Percentiles rank a stretch among this genome's conserved stretches.
These are phyloP conservation scores for Trametes versicolor DNA, from an alignment of 1,284 basidiomycete species.

Conservation along the genomic window DNA sequence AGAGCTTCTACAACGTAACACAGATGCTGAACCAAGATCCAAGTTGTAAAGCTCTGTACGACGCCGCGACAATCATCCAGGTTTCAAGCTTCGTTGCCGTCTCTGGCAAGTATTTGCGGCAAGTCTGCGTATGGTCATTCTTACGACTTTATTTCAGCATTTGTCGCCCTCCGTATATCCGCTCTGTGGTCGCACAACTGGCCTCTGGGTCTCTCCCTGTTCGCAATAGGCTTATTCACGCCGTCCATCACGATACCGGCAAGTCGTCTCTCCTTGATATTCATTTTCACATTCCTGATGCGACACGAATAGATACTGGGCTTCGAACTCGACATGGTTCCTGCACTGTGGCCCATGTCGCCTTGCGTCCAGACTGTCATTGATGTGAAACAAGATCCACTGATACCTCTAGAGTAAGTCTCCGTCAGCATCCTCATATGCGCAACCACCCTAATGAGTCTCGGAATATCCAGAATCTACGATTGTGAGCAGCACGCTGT, in stretches of 20 bases:
- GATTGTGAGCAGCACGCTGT: not conserved
- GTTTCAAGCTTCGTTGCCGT: not conserved
- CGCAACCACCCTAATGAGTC: not conserved
- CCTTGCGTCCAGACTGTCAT: slow-evolving; percentile 4
- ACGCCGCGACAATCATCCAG: not conserved
- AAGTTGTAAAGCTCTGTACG: slow-evolving; percentile 2
- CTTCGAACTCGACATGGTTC: not conserved
- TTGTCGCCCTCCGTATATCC: slow-evolving; percentile 9
- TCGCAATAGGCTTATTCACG: slow-evolving; percentile 4
- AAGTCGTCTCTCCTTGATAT: not conserved
- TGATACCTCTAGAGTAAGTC: not conserved
- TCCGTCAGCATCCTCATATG: not conserved
- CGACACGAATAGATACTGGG: not conserved
- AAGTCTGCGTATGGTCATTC: not conserved
- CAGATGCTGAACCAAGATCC: not conserved
- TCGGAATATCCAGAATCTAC: not conserved
- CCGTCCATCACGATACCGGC: not conserved
- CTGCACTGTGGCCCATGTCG: slow-evolving; percentile 2
- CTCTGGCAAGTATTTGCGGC: not conserved
- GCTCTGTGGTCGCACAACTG: slow-evolving; percentile 14
- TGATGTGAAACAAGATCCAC: too few relatives aligned
- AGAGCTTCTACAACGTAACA: too few relatives aligned
- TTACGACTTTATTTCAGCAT: not conserved
- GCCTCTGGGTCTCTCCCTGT: slow-evolving; percentile 1
- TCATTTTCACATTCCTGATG: not conserved